phyloP scores from a whole-genome alignment of 2,329 filamentous ascomycete species.

The Setomelanomma holmii region DNA sequence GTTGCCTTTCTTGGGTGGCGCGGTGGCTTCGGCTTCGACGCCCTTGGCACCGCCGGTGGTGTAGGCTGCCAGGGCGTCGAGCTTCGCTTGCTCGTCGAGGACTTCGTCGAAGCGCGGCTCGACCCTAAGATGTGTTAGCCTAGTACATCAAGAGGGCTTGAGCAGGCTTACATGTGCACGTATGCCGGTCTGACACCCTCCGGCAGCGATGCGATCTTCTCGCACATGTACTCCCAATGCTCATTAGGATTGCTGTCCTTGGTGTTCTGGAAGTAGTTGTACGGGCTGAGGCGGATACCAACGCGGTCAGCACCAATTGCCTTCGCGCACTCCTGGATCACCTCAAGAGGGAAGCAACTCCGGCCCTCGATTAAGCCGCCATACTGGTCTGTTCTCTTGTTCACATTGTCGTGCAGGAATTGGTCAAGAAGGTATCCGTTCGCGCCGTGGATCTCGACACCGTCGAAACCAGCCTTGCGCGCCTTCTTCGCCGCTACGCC shows the following conservation, averaged over 20 bases:
- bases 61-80: slow-evolving; percentile 48
- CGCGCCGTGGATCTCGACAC: slow-evolving; percentile 51
- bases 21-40: slow-evolving; percentile 43
- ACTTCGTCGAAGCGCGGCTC: slow-evolving; percentile 49
- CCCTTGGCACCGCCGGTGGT: slow-evolving; percentile 33
- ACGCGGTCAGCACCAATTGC: slow-evolving; percentile 44
- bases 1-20: slow-evolving; percentile 28
- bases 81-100: slow-evolving; percentile 46
- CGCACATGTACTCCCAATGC: slow-evolving; percentile 56
- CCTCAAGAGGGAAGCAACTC: slow-evolving; percentile 63
- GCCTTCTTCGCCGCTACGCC: slow-evolving; percentile 50
- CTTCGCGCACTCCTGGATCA: slow-evolving; percentile 50
- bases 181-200: slow-evolving; percentile 38
- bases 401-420: slow-evolving; percentile 59
- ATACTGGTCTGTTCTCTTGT: slow-evolving; percentile 59
- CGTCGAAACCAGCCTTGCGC: slow-evolving; percentile 44
- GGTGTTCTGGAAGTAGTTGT: slow-evolving; percentile 50
- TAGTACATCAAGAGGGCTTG: not conserved
- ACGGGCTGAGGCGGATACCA: slow-evolving; percentile 43
- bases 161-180: slow-evolving; percentile 44
- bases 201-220: slow-evolving; percentile 46
- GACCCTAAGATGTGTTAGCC: slow-evolving; percentile 30
- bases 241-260: slow-evolving; percentile 54
- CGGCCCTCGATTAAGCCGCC: slow-evolving; percentile 60
- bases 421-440: slow-evolving; percentile 61